Conservation (phyloP, 1,284 basidiomycete genomes). For the Sporisorium iseilematis-ciliati region DNA sequence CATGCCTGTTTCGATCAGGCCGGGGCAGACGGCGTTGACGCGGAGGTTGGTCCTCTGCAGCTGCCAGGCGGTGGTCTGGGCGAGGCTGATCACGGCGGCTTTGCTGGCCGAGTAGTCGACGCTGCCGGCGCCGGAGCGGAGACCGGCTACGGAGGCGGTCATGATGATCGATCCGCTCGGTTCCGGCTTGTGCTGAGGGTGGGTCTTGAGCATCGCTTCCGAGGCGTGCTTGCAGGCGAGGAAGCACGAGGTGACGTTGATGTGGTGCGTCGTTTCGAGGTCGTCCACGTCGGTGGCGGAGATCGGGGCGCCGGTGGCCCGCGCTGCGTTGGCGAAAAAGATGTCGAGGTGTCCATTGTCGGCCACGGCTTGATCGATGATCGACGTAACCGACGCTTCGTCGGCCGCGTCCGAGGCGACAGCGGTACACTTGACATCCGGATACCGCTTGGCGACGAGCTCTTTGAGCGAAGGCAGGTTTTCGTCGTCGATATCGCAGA, state of each 20-base stretch:
- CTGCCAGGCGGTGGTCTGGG: slow-evolving; percentile 83
- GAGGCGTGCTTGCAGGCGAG: slow-evolving; percentile 89
- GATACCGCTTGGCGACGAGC: slow-evolving; percentile 78
- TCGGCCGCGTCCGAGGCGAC: slow-evolving; percentile 83
- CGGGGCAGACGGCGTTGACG: slow-evolving; percentile 90
- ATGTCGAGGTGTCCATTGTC: slow-evolving; percentile 89
- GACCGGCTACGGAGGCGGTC: slow-evolving; percentile 91
- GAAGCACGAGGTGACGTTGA: slow-evolving; percentile 90
- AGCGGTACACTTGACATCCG: slow-evolving; percentile 77
- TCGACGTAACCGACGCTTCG: slow-evolving; percentile 77
- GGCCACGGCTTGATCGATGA: slow-evolving; percentile 80
- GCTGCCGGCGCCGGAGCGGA: slow-evolving; percentile 85
- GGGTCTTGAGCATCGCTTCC: slow-evolving; percentile 79
- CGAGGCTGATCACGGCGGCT: slow-evolving; percentile 78
- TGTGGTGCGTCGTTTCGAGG: slow-evolving; percentile 81
- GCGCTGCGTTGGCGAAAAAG: slow-evolving; percentile 84
- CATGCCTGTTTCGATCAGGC: slow-evolving; percentile 91
- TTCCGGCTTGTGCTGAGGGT: slow-evolving; percentile 74
- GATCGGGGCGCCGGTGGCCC: slow-evolving; percentile 74
- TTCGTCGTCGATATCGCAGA: slow-evolving; percentile 80
- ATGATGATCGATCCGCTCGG: slow-evolving; percentile 86
- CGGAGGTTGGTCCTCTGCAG: slow-evolving; percentile 85
- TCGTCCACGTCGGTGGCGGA: slow-evolving; percentile 76
- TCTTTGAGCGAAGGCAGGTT: slow-evolving; percentile 81
- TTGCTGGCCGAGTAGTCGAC: slow-evolving; percentile 78